These are phyloP conservation scores for Melampsora americana DNA, from an alignment of 1,284 basidiomycete species.

Conservation along the genomic window DNA sequence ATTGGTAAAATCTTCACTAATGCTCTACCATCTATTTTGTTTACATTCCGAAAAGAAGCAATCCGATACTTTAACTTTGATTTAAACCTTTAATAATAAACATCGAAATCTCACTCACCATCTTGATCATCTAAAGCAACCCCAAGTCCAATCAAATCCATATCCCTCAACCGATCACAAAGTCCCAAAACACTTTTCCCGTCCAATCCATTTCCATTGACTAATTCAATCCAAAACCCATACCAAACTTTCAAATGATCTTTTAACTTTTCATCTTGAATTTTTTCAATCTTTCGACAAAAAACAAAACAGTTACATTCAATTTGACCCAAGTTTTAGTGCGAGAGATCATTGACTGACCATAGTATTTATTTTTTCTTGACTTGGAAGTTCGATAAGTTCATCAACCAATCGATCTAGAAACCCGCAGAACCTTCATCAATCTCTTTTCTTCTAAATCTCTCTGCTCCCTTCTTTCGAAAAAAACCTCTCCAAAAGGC, in stretches of 20 bases:
- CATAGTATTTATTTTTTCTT: too few relatives aligned
- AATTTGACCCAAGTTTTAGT: too few relatives aligned
- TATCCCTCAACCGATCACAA: constrained; percentile 84
- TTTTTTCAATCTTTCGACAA: constrained; percentile 71
- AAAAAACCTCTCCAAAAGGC: too few relatives aligned
- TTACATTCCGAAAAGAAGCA: too few relatives aligned
- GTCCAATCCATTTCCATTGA: constrained; percentile 65
- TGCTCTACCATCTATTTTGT: constrained; percentile 70
- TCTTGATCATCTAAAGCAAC: constrained; percentile 96
- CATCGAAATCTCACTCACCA: constrained; percentile 59
- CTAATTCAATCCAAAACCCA: constrained; percentile 83
- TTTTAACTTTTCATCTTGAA: constrained; percentile 61
- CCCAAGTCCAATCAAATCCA: constrained; percentile 84
- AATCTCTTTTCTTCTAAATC: too few relatives aligned
- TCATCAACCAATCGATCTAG: too few relatives aligned
- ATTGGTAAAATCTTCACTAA: constrained; percentile 89
- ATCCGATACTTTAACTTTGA: too few relatives aligned
- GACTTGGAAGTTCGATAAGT: too few relatives aligned
- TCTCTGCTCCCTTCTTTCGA: too few relatives aligned
- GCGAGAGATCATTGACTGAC: background rate
- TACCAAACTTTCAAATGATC: constrained; percentile 84
- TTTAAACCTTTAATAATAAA: background rate
- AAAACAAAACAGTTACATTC: too few relatives aligned
- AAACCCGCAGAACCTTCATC: too few relatives aligned
- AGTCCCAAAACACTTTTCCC: constrained; percentile 74